A percentile compares a stretch with the other conserved stretches of the same genome.
These are phyloP conservation scores for Zelopaecilomyces penicillatus DNA, from an alignment of 2,329 filamentous ascomycete genomes.

Conservation along the genomic window DNA sequence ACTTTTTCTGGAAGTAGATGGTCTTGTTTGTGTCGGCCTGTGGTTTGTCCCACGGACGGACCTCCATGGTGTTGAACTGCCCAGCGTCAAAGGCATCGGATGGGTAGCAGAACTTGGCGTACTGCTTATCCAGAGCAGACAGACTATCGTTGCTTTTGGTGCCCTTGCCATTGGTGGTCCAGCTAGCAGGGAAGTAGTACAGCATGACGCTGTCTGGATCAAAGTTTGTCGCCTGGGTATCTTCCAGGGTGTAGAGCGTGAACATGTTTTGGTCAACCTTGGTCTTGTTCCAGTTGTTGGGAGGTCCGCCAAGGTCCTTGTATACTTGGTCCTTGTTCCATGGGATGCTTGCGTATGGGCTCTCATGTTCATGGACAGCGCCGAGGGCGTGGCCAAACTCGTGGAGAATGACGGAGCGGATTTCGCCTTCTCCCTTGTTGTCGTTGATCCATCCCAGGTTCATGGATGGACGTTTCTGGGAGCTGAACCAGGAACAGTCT, in stretches of 20 bases:
- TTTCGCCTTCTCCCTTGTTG: not conserved
- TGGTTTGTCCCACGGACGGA: conserved; percentile 6
- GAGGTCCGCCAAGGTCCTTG: conserved; percentile 2
- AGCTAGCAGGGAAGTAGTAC: conserved; percentile 12
- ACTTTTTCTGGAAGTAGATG: conserved; percentile 4
- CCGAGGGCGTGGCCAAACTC: conserved; percentile 1
- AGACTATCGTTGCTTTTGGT: conserved; percentile 11
- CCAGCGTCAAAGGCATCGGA: conserved; percentile 2
- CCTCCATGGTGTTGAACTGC: conserved; percentile 12
- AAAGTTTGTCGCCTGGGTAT: conserved; percentile 9
- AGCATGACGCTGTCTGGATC: conserved; percentile 16
- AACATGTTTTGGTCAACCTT: conserved; percentile 9
- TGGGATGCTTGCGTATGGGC: not conserved
- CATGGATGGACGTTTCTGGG: not conserved
- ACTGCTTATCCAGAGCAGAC: conserved; percentile 13
- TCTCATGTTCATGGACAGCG: conserved; percentile 7
- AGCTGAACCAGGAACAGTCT: not conserved
- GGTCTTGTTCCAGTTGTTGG: conserved; percentile 7
- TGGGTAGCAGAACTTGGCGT: conserved; percentile 12
- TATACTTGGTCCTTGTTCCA: conserved; percentile 9
- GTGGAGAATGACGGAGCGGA: not conserved
- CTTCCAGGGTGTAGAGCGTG: not conserved
- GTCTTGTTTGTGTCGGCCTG: not conserved
- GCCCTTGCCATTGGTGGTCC: conserved; percentile 9
- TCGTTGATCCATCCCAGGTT: not conserved